Base-by-base conservation (phyloP, 805 yeast genomes). In the Teunomyces atbi region DNA sequence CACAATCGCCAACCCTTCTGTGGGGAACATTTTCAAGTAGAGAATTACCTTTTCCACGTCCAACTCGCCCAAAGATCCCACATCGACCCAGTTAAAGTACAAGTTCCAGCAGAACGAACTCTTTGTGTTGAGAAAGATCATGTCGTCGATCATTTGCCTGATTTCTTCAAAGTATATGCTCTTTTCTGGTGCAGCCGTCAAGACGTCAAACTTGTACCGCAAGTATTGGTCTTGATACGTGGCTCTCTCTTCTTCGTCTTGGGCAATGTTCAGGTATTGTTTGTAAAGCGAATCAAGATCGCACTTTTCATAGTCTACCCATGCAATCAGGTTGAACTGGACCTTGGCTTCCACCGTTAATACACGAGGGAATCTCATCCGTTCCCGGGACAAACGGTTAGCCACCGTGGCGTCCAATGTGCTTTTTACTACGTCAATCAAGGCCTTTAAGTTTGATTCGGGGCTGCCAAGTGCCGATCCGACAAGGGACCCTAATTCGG, bases 61-160 rank as follows among this genome's bases (percentile, higher is more conserved):
- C 41, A 86, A 59, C 2, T 76, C 74, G 7, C 69, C 64, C 4
- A 89, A 60, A 3, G 72, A 65, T 5, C 59, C 60, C 6, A 74
- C 76, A 61, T 90, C 96, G 20, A 69, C 54, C 85, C 92, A 86
- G 52, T 90, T 94, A 47, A 89, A 78, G 56, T 80, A 81, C 8
- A 83, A 58, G 32, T 76, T 72, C 96, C 96, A 91, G 1, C 90
- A 88, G 26, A 77, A 67, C 30, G 78, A 70, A 5, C 82, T 81
- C 1, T 76, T 74, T 18, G 84, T 79, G 33, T 80, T 77, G 12
- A 92, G 79, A 12, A 84, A 66, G 3, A 90, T 80, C 83, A 91
- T 79, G 29, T 86, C 95, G 11, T 81, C 83, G 0, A 81, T 79
- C 76, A 81, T 73, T 7, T 77, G 80, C 37, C 68, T 68, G 3